Percentiles rank a stretch among this genome's conserved stretches.
phyloP scores from a whole-genome alignment of 2,329 filamentous ascomycete species.

The Paecilomyces formosus region DNA sequence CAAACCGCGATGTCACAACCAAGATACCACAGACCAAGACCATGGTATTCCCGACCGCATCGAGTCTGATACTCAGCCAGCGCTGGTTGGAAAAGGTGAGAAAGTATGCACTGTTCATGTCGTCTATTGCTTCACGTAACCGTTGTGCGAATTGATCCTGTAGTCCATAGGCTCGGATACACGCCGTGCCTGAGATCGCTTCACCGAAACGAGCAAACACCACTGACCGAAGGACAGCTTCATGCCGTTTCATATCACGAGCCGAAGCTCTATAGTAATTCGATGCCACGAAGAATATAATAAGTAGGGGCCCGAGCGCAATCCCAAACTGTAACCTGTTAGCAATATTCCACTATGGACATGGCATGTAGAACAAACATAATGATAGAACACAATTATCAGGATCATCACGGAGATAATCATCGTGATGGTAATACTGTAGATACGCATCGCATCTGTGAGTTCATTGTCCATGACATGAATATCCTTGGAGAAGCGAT shows the following conservation, averaged over 20 bases:
- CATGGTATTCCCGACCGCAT: slow-evolving; percentile 72
- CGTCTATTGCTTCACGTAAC: slow-evolving; percentile 65
- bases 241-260: slow-evolving; percentile 89
- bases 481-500: slow-evolving; percentile 91
- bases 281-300: slow-evolving; percentile 74
- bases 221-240: slow-evolving; percentile 75
- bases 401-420: slow-evolving; percentile 78
- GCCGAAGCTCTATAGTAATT: slow-evolving; percentile 87
- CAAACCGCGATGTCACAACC: slow-evolving; percentile 81
- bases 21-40: slow-evolving; percentile 85
- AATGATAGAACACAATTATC: slow-evolving; percentile 93
- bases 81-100: slow-evolving; percentile 89
- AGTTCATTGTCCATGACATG: slow-evolving; percentile 95
- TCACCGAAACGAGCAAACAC: slow-evolving; percentile 92
- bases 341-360: background rate
- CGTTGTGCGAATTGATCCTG: slow-evolving; percentile 63
- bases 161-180: slow-evolving; percentile 80
- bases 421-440: slow-evolving; percentile 75
- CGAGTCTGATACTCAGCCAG: slow-evolving; percentile 77
- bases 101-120: slow-evolving; percentile 89
- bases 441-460: slow-evolving; percentile 86
- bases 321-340: slow-evolving; percentile 51
- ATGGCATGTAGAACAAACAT: slow-evolving; percentile 30
- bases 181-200: slow-evolving; percentile 73
- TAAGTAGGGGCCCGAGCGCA: slow-evolving; percentile 59